Evolutionary conservation across 805 yeast genomes (phyloP).

Genomic region (Priceomyces fermenticarens): DNA sequence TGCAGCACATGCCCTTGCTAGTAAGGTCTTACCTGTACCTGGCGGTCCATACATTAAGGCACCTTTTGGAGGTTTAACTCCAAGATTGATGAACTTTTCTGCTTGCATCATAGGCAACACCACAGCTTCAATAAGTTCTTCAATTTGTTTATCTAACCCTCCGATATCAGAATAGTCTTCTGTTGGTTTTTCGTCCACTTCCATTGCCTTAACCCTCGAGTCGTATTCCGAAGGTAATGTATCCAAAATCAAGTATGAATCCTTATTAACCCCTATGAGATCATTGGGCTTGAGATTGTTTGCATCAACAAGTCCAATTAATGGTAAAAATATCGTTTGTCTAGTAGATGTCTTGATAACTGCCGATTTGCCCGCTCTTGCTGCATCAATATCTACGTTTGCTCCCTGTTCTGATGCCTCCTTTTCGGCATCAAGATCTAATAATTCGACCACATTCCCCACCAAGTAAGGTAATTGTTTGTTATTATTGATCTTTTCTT

Average conservation of each 20-base stretch:
- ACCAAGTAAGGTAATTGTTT: conserved; percentile 94
- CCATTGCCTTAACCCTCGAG: conserved; percentile 98
- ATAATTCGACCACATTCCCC: conserved; percentile 92
- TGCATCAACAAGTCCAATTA: conserved; percentile 93
- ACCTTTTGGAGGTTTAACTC: conserved; percentile 67
- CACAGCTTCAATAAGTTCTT: conserved; percentile 96
- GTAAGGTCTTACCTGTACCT: conserved; percentile 45
- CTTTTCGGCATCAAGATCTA: conserved; percentile 82
- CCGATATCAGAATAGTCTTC: conserved; percentile 98
- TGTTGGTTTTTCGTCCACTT: conserved; percentile 97
- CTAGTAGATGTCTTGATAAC: conserved; percentile 96
- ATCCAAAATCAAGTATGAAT: conserved; percentile 88
- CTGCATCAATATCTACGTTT: conserved; percentile 86
- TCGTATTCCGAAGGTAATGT: conserved; percentile 97
- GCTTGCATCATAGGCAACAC: conserved; percentile 98
- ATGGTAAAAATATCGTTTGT: conserved; percentile 94
- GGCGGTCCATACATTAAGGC: conserved; percentile 51
- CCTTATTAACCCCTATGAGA: conserved; percentile 96
- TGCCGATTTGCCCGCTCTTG: conserved; percentile 94
- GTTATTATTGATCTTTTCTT: conserved; percentile 92
- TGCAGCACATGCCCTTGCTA: conserved; percentile 49
- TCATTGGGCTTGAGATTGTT: conserved; percentile 94
- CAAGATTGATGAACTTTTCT: conserved; percentile 89
- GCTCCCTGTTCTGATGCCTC: conserved; percentile 91
- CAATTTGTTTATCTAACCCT: conserved; percentile 96